These are phyloP conservation scores for Millerago galiae DNA, from an alignment of 805 yeast genomes.

Conservation along the genomic window DNA sequence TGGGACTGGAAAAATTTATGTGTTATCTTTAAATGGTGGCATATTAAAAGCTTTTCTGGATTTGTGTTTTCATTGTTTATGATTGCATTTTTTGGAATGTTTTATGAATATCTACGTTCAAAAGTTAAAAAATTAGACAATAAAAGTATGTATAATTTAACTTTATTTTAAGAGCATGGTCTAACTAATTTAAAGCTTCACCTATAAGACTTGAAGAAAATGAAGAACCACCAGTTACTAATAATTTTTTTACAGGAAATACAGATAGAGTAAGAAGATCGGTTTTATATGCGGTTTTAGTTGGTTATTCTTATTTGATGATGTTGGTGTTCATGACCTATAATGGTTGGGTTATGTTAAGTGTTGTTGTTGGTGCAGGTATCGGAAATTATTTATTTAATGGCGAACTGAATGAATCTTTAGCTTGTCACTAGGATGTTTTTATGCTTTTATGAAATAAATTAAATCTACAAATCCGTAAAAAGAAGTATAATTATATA, in stretches of 20 bases:
- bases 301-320: conserved; percentile 60
- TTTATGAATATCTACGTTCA: conserved; percentile 54
- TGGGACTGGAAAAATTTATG: conserved; percentile 75
- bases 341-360: conserved; percentile 77
- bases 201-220: conserved; percentile 5
- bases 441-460: neutral
- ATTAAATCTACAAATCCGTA: neutral
- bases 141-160: conserved; percentile 16
- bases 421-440: conserved; percentile 22
- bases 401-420: conserved; percentile 17
- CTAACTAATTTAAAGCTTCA: conserved; percentile 5
- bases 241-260: conserved; percentile 12
- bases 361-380: conserved; percentile 68
- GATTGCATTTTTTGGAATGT: conserved; percentile 42
- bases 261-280: conserved; percentile 28
- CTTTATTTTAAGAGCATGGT: neutral
- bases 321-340: conserved; percentile 86
- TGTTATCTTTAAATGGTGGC: conserved; percentile 78
- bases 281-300: conserved; percentile 54
- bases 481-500: neutral
- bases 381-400: conserved; percentile 63
- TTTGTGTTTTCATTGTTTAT: conserved; percentile 47
- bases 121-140: conserved; percentile 13
- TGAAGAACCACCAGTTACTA: conserved; percentile 8
- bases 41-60: conserved; percentile 45